Conservation (phyloP, 768 basidiomycete species). For the Floccularia luteovirens region DNA sequence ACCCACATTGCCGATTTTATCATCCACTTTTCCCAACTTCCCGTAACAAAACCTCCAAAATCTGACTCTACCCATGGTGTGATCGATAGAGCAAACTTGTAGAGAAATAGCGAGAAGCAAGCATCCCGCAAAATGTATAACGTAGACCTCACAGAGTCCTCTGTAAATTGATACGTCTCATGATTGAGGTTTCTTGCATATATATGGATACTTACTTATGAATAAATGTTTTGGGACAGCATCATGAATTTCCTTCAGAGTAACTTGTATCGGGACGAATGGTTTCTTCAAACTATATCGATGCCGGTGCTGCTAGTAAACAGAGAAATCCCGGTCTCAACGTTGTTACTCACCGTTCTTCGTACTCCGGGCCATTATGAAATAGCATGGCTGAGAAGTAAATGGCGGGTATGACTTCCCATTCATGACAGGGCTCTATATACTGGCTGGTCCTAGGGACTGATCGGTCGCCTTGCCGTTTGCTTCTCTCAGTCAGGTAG, state of each 20-base stretch:
- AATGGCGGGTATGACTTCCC: neutral
- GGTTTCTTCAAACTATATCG: constrained; percentile 28
- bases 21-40: constrained; percentile 19
- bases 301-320: neutral
- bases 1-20: constrained; percentile 32
- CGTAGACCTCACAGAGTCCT: constrained; percentile 26
- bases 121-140: constrained; percentile 39
- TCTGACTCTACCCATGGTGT: constrained; percentile 26
- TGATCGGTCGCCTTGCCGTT: neutral
- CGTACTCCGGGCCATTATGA: neutral
- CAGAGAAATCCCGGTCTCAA: neutral
- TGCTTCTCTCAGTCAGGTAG: neutral
- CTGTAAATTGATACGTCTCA: constrained; percentile 12
- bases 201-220: constrained; percentile 21
- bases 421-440: neutral
- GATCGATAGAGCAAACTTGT: constrained; percentile 35
- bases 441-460: neutral
- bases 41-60: constrained; percentile 29
- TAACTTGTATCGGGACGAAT: constrained; percentile 40
- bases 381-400: neutral
- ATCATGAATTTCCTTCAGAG: constrained; percentile 46
- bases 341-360: neutral
- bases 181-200: neutral
- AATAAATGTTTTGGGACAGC: constrained; percentile 47
- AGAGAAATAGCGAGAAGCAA: constrained; percentile 29